A percentile compares a stretch with the other conserved stretches of the same genome.
Conservation (phyloP, 345 rosid species). For the Eucalyptus urophylla region DNA sequence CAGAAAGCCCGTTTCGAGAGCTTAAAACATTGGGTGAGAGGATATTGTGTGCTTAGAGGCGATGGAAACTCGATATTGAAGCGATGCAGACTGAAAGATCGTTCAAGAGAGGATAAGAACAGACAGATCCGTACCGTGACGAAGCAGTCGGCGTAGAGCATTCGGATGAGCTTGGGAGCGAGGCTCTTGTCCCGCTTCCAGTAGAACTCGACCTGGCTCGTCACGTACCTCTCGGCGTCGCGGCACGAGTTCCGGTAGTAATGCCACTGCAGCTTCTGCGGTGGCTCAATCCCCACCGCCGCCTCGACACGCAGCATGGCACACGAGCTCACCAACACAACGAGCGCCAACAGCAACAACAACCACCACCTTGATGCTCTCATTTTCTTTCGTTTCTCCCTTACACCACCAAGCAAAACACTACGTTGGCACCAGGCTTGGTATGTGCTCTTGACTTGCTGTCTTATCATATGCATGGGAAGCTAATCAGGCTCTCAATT, state of each 20-base stretch:
- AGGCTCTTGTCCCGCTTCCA: constrained; percentile 30
- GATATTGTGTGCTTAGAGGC: background rate
- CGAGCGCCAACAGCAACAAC: background rate
- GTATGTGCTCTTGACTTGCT: background rate
- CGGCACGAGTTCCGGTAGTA: constrained; percentile 40
- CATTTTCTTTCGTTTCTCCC: background rate
- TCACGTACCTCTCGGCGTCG: constrained; percentile 39
- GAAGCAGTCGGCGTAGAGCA: constrained; percentile 67
- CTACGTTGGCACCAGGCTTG: background rate
- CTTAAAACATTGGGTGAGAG: background rate
- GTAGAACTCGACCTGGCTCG: constrained; percentile 20
- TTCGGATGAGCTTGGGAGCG: constrained; percentile 55
- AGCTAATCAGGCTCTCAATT: background rate
- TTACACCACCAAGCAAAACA: background rate
- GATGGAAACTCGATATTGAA: background rate
- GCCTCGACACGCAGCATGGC: constrained; percentile 12
- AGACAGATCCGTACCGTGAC: constrained; percentile 19
- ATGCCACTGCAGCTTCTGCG: constrained; percentile 40
- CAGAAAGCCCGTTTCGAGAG: background rate
- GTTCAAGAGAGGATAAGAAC: background rate
- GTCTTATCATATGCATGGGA: background rate
- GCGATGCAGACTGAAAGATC: background rate
- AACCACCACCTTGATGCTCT: background rate
- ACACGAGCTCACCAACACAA: background rate
- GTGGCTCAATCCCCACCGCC: constrained; percentile 7